Base-by-base conservation (phyloP, 192 early-diverging fungal species). In the Podila minutissima region DNA sequence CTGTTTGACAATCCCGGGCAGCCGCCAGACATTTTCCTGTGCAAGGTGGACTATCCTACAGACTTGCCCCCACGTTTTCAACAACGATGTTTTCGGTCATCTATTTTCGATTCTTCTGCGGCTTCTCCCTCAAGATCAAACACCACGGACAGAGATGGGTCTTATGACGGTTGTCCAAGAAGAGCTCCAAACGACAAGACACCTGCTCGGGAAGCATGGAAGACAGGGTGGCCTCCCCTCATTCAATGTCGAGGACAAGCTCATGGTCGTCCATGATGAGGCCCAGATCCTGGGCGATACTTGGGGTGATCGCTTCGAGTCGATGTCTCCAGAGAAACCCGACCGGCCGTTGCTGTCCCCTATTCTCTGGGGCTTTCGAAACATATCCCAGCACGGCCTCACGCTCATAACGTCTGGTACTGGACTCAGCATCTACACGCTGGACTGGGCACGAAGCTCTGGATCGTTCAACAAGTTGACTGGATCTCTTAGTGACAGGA, bases 201-300 rank as follows among this genome's bases (percentile, higher is more conserved):
- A 31, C 19, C 29, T 32, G 0, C 66, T 67, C 20, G 20, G 1
- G 2, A 20, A 67, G 31, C 53, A 57, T 7, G 51, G 51, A 67
- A 57, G 53, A 28, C 64, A 31, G 29, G 41, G 48, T n/a, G 64
- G 29, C 22, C 51, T 67, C 24, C 66, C 66, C 31, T 57, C 49
- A 57, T n/a, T 69, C 38, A 69, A 48, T 2, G 17, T 17, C 41
- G 46, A 41, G 0, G 29, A 24, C 58, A 46, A n/a, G 38, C 67
- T 69, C 12, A 22, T 69, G 12, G 67, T 69, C 2, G 29, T 61
- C 19, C 37, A 69, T 41, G 67, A 75, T 64, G 73, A 68, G 38
- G 73, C 66, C 0, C 73, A 68, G 61, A 58, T 68, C 61, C 73
- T 68, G n/a, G 73, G 73, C 50, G 73, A 75, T 22, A 22, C 8